Percentiles rank a stretch among this genome's conserved stretches.
Conservation (phyloP, 1,284 basidiomycete species). For the Cerrena zonata region DNA sequence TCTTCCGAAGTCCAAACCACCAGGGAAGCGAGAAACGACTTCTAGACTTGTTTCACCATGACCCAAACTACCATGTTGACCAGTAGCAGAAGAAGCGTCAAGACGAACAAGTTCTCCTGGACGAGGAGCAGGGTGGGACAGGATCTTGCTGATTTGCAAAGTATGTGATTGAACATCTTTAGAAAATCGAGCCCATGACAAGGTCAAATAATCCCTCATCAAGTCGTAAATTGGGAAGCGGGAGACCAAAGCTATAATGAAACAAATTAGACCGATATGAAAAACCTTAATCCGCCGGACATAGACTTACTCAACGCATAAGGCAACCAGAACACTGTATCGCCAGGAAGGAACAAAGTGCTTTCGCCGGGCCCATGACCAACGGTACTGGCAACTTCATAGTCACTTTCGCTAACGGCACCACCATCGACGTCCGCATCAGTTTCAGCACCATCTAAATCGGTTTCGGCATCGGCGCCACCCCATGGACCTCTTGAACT, state of each 20-base stretch:
- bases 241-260: slow-evolving; percentile 70
- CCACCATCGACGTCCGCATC: slow-evolving; percentile 54
- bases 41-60: slow-evolving; percentile 61
- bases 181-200: slow-evolving; percentile 88
- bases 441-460: slow-evolving; percentile 64
- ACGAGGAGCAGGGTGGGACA: slow-evolving; percentile 78
- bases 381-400: slow-evolving; percentile 68
- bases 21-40: slow-evolving; percentile 80
- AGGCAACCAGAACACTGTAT: slow-evolving; percentile 89
- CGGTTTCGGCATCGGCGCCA: slow-evolving; percentile 51
- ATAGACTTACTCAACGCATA: slow-evolving; percentile 76
- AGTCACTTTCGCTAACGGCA: slow-evolving; percentile 76
- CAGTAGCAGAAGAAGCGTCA: slow-evolving; percentile 58
- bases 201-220: slow-evolving; percentile 87
- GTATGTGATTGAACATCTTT: slow-evolving; percentile 87
- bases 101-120: slow-evolving; percentile 80
- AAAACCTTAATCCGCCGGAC: too few species aligned
- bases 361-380: slow-evolving; percentile 75
- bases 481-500: slow-evolving; percentile 65
- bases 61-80: slow-evolving; percentile 14
- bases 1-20: slow-evolving; percentile 77
- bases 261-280: not conserved
- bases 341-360: slow-evolving; percentile 78
- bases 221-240: slow-evolving; percentile 88
- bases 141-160: slow-evolving; percentile 77